Conservation (phyloP, 352 stramenopile genomes). For the Thalassiosira sp. region DNA sequence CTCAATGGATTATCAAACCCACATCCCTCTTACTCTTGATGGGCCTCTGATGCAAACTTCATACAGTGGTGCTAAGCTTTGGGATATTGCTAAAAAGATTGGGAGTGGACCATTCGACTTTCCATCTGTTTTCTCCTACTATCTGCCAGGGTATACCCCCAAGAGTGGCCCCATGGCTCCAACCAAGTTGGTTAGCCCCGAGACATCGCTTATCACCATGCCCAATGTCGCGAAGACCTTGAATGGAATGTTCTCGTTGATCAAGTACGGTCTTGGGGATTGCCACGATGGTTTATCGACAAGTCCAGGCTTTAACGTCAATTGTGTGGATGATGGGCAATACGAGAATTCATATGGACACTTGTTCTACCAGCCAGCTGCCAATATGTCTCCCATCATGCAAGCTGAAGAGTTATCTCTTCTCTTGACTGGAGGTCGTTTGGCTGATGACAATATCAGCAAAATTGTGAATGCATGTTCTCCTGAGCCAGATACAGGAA, state of each 20-base stretch:
- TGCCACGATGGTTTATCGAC: constrained; percentile 63
- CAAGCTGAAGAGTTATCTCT: constrained; percentile 54
- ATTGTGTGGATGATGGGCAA: constrained; percentile 25
- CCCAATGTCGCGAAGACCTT: constrained; percentile 57
- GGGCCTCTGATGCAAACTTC: constrained; percentile 36
- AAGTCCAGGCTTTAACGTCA: constrained; percentile 28
- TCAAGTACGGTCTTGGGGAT: constrained; percentile 70
- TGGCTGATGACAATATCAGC: constrained; percentile 46
- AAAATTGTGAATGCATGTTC: constrained; percentile 47
- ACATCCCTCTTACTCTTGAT: constrained; percentile 27
- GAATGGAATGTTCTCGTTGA: constrained; percentile 73
- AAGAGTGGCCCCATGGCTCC: constrained; percentile 30
- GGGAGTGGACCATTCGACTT: constrained; percentile 56
- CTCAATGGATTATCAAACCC: constrained; percentile 58
- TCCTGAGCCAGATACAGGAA: constrained; percentile 25
- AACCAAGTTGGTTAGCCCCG: constrained; percentile 42
- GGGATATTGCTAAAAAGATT: constrained; percentile 53
- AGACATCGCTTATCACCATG: constrained; percentile 63
- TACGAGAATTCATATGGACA: constrained; percentile 41
- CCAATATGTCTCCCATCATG: constrained; percentile 12
- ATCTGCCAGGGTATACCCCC: constrained; percentile 65
- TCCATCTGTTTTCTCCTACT: constrained; percentile 76
- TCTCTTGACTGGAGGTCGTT: constrained; percentile 64
- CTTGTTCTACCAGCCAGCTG: constrained; percentile 40
- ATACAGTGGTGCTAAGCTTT: constrained; percentile 41